A percentile compares a stretch with the other conserved stretches of the same genome.
Conservation (phyloP, 2,329 filamentous ascomycete species). For the Colletotrichum endophyticum region DNA sequence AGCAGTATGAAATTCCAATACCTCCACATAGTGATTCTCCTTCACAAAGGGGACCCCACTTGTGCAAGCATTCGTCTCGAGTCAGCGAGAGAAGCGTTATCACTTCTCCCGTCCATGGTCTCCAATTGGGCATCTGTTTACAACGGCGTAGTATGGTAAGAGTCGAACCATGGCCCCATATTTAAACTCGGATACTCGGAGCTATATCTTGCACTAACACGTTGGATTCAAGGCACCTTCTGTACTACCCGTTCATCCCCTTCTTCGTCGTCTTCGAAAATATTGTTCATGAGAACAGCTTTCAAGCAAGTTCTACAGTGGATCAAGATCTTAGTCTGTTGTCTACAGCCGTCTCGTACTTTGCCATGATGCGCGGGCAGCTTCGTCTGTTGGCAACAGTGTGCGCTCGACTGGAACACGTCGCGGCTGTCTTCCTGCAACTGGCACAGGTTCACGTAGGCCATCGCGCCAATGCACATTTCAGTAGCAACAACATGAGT, state of each 20-base stretch:
- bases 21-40: neutral
- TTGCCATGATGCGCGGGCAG: neutral
- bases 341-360: neutral
- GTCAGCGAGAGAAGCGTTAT: neutral
- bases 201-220: neutral
- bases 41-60: neutral
- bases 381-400: neutral
- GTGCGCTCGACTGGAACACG: neutral
- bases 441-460: neutral
- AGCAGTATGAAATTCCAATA: slow-evolving; percentile 1
- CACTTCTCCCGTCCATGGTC: neutral
- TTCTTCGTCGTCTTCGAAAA: neutral
- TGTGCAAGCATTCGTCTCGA: neutral
- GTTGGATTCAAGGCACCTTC: neutral
- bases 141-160: slow-evolving; percentile 1
- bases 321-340: neutral
- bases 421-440: neutral
- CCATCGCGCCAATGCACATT: neutral
- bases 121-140: slow-evolving; percentile 3
- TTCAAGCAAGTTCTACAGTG: neutral
- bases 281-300: neutral
- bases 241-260: neutral
- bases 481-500: neutral
- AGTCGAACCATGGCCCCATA: fast-evolving
- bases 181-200: fast-evolving